Base-by-base conservation (phyloP, 2,329 filamentous ascomycete genomes). In the Aureobasidium sp. region DNA sequence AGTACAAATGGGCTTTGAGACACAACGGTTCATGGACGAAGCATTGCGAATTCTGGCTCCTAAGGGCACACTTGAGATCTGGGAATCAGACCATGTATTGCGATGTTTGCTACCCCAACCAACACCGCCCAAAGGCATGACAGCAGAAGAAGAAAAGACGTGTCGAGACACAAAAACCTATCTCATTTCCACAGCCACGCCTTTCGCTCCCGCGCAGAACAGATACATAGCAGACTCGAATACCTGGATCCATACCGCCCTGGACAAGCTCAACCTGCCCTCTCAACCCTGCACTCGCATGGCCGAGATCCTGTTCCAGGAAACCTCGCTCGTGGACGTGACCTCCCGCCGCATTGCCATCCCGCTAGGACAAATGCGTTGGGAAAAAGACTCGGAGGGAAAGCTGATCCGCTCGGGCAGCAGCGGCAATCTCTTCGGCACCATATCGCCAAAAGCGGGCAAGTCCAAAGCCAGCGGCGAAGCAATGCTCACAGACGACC, bases 31-130 rank as follows among this genome's bases (percentile, higher is more conserved):
- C n/a, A 71, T 86, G 63, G 87, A 90, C 66, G 91, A 97, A 70
- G 88, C 86, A 64, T 77, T 93, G 49, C 88, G 92, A 21, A 76
- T 96, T 13, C 78, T 96, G 39, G 86, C 83, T 66, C 86, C 89
- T 0, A 91, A 90, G 16, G 93, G 93, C 5, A 84, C 85, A 2
- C 70, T 97, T 30, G 93, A 97, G 71, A 81, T 95, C 16, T 97
- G 92, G 92, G 92, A 96, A 66, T 88, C 88, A 5, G 92, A 97
- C 74, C 86, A 91, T 70, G 83, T 87, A 13, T 85, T 96, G 65
- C 88, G 92, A 67, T 92, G 91, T 73, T 80, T 97, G 32, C 81
- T 90, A 55, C 90, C 90, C 3, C 90, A 94, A 71, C 85, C 89
- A 2, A 82, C 81, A 15, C 78, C 83, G 59, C 75, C 81, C 66